Conservation (phyloP, 176 grass and related monocot genomes). For the Zea mays region DNA sequence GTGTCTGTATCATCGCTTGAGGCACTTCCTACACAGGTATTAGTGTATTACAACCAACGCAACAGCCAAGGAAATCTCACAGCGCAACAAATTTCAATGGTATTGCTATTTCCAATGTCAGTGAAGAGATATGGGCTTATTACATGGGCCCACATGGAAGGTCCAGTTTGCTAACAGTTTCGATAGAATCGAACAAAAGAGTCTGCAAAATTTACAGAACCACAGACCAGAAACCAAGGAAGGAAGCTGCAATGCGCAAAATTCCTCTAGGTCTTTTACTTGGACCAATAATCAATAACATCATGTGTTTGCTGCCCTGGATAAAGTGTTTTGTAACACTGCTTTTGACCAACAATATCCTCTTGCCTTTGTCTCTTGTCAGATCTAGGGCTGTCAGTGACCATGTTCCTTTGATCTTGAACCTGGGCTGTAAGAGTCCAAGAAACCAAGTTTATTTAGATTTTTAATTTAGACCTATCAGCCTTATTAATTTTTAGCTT, state of each 20-base stretch:
- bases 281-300: too few species aligned
- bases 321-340: too few species aligned
- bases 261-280: not conserved
- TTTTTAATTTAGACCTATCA: too few species aligned
- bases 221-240: not conserved
- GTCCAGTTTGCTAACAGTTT: slow-evolving; percentile 3
- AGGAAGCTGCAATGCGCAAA: not conserved
- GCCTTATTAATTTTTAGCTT: too few species aligned
- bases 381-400: too few species aligned
- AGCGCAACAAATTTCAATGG: slow-evolving; percentile 1
- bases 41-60: not conserved
- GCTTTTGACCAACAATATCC: too few species aligned
- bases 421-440: too few species aligned
- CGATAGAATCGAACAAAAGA: not conserved
- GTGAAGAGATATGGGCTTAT: not conserved
- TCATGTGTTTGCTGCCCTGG: too few species aligned
- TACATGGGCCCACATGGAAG: not conserved
- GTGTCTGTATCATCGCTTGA: not conserved
- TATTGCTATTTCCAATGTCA: not conserved
- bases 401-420: too few species aligned
- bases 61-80: not conserved
- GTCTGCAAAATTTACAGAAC: not conserved
- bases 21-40: not conserved
- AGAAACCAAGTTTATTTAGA: too few species aligned
- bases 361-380: too few species aligned